Percentiles rank a stretch among this genome's conserved stretches.
Conservation (phyloP, 805 yeast genomes). For the Zygoascus flipseniorum region DNA sequence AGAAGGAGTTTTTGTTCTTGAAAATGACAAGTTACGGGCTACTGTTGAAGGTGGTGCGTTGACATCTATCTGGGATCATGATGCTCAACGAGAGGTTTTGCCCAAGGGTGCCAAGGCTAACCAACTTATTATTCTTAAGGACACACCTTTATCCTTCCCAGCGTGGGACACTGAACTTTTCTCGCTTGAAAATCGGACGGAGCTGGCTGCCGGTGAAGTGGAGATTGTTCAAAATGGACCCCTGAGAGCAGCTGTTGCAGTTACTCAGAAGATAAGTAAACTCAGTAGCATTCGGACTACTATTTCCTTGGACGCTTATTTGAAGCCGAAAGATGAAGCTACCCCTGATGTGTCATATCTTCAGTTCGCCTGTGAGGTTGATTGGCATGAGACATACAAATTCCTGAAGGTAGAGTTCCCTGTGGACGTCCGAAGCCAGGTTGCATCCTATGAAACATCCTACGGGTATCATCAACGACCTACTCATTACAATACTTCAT, state of each 20-base stretch:
- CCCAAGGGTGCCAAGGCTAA: conserved; percentile 61
- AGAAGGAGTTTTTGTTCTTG: conserved; percentile 39
- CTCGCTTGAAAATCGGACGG: conserved; percentile 63
- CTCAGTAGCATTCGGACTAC: conserved; percentile 53
- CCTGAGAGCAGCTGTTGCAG: conserved; percentile 53
- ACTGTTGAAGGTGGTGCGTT: conserved; percentile 55
- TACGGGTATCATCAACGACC: conserved; percentile 89
- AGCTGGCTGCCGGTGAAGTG: conserved; percentile 36
- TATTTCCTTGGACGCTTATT: conserved; percentile 57
- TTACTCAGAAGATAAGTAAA: conserved; percentile 50
- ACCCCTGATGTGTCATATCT: conserved; percentile 32
- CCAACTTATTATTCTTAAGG: conserved; percentile 75
- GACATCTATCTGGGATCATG: conserved; percentile 53
- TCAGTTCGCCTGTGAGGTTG: conserved; percentile 51
- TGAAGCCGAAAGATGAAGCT: conserved; percentile 15
- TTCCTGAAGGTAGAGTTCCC: conserved; percentile 95
- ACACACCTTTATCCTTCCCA: conserved; percentile 82
- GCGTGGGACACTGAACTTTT: conserved; percentile 98
- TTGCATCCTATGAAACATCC: conserved; percentile 86
- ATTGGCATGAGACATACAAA: conserved; percentile 83
- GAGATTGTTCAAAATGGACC: conserved; percentile 43
- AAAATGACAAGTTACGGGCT: conserved; percentile 56
- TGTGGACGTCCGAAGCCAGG: conserved; percentile 66
- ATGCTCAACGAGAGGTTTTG: conserved; percentile 55
- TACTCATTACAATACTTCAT: conserved; percentile 86